Evolutionary conservation across 768 basidiomycete genomes (phyloP), one percentile per base, ranked within the genome.

Genomic region (Mycena sanguinolenta): DNA sequence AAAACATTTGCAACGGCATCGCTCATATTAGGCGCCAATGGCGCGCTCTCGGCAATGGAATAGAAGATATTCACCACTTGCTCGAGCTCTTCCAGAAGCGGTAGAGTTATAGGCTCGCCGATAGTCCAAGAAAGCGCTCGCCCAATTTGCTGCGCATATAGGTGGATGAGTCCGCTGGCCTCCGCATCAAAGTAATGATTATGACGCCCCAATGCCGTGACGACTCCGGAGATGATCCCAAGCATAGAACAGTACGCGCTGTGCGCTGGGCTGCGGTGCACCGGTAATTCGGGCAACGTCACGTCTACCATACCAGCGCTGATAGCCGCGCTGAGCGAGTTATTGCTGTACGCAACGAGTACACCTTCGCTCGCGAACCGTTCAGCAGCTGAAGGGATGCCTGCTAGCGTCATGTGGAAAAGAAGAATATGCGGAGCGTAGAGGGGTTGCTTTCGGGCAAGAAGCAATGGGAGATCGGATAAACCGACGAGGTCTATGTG

Each of bases 341-440:
- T 96, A 74, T 93, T 94, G 76, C 91, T 92, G 77, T 97, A 96
- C 0, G 95, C 93, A 0, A 90, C 81, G 23, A 97, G 81, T 2
- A 95, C 84, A 36, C 95, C 95, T 71, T 93, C 94, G 73, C 91
- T 91, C 6, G 95, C 95, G 28, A 98, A 87, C 67, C 93, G 84
- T 78, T 97, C 96, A 0, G 96, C 95, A 0, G 94, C 91, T 1
- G 88, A 86, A 0, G 91, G 88, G 62, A 93, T 86, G 67, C 89
- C 89, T 19, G 93, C 94, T 23, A 98, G 81, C 0, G 94, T 89
- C 84, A 96, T 92, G 76, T 97, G 95, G 83, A 98, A 94, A 34
- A 92, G 83, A 63, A 98, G 88, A 65, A 97, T 83, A 74, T 94
- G 92, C 0, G 92, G 90, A 0, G 92, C 85, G 75, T 95, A 95